phyloP scores from a whole-genome alignment of 441 rosid species.

The Adansonia gregorii region DNA sequence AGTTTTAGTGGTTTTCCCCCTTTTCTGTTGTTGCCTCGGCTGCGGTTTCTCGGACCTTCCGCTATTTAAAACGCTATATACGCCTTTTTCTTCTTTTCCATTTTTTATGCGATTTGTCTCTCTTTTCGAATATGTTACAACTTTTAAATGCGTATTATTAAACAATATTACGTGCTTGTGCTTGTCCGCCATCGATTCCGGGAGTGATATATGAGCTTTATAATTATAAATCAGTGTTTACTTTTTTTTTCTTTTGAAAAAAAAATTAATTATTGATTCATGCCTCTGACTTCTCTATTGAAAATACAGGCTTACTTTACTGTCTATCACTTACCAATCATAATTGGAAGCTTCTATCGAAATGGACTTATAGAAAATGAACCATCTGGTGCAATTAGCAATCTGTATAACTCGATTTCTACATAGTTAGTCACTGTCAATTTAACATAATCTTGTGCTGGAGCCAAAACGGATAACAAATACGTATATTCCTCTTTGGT shows the following conservation, averaged over 20 bases:
- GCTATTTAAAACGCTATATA: background rate
- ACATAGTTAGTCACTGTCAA: background rate
- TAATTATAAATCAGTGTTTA: background rate
- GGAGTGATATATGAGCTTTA: background rate
- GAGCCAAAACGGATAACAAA: background rate
- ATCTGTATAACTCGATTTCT: background rate
- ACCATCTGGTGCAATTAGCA: background rate
- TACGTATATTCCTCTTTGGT: background rate
- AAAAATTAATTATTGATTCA: background rate
- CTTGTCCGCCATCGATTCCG: background rate
- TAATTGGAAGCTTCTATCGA: background rate
- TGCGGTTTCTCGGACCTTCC: background rate
- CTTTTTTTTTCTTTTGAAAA: background rate
- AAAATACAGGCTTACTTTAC: background rate
- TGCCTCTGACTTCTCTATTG: background rate
- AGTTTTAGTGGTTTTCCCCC: background rate
- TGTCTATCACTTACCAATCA: background rate
- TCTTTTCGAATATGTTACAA: background rate
- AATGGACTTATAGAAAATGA: background rate
- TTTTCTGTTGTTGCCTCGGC: background rate
- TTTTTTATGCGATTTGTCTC: background rate
- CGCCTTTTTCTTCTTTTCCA: background rate
- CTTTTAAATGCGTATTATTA: background rate
- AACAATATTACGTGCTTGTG: background rate
- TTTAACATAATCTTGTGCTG: background rate